Conservation (phyloP, 192 early-diverging fungal species). For the Spizellomyces punctatus region DNA sequence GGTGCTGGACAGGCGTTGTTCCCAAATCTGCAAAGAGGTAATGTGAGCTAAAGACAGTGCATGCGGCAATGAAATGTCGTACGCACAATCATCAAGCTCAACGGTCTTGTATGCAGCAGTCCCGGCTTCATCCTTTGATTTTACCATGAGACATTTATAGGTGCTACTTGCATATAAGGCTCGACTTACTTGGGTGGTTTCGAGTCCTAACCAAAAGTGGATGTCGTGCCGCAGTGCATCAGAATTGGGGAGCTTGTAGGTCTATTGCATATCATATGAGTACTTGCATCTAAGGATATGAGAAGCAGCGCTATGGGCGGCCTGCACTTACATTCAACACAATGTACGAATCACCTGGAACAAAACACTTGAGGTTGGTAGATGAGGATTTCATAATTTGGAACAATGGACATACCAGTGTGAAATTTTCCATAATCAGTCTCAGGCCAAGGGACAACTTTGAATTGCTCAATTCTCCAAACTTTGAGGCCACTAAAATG, state of each 20-base stretch:
- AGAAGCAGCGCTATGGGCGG: constrained; percentile 4
- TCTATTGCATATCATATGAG: constrained; percentile 35
- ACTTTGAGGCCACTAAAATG: constrained; percentile 62
- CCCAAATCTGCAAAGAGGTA: constrained; percentile 55
- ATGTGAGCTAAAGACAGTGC: neutral
- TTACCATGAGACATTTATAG: constrained; percentile 1
- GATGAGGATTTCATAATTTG: neutral
- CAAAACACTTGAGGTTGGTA: neutral
- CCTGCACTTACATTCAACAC: constrained; percentile 61
- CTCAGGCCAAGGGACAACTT: constrained; percentile 65
- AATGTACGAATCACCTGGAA: constrained; percentile 73
- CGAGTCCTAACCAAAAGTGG: constrained; percentile 83
- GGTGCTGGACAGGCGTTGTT: constrained; percentile 70
- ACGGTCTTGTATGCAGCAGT: constrained; percentile 88
- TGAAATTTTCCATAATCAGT: constrained; percentile 69
- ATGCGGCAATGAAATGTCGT: neutral
- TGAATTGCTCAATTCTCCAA: constrained; percentile 81
- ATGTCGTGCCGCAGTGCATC: constrained; percentile 72
- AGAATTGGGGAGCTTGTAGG: constrained; percentile 60
- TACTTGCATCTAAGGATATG: neutral
- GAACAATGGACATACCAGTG: constrained; percentile 42
- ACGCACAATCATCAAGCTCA: constrained; percentile 68
- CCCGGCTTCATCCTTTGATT: constrained; percentile 68
- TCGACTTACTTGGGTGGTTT: constrained; percentile 62
- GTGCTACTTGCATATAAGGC: neutral